These are phyloP conservation scores for Boletellus sp. DNA, from an alignment of 1,284 basidiomycete species.

Conservation along the genomic window DNA sequence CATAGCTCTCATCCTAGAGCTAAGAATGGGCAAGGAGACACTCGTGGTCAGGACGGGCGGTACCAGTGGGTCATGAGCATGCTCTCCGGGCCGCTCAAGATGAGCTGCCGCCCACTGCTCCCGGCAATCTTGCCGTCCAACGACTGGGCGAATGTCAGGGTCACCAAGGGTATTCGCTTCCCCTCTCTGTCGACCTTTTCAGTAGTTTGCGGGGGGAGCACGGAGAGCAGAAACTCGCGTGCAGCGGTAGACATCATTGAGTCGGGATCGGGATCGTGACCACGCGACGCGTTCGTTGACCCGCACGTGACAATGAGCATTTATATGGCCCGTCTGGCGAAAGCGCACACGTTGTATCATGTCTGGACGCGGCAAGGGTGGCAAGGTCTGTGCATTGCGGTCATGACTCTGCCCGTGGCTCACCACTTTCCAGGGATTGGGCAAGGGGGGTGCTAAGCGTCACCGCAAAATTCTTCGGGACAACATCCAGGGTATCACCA, in stretches of 20 bases:
- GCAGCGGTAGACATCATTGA: constrained; percentile 15
- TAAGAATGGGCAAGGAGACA: constrained; percentile 4
- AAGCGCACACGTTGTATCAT: constrained; percentile 15
- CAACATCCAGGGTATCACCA: constrained; percentile 68
- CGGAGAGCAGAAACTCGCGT: constrained; percentile 28
- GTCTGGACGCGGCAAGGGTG: constrained; percentile 42
- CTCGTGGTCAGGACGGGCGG: background rate
- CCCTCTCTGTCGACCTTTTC: constrained; percentile 19
- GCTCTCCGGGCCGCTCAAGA: constrained; percentile 82
- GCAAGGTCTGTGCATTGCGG: constrained; percentile 25
- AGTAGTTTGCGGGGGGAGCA: constrained; percentile 17
- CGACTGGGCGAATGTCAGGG: constrained; percentile 94
- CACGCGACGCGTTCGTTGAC: too few relatives aligned
- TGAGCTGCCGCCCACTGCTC: constrained; percentile 67
- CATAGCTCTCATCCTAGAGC: constrained; percentile 73
- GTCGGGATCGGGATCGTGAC: too few relatives aligned
- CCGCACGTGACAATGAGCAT: too few relatives aligned
- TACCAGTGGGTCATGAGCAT: constrained; percentile 96
- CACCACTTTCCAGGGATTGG: constrained; percentile 43
- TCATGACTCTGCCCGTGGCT: background rate
- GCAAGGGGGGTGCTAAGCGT: constrained; percentile 71
- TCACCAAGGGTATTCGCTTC: constrained; percentile 50
- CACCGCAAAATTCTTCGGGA: constrained; percentile 70
- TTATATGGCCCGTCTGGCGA: background rate
- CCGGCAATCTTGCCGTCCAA: constrained; percentile 93